Conservation (phyloP, 371 early-diverging fungal species). For the Mortierella sp. region DNA sequence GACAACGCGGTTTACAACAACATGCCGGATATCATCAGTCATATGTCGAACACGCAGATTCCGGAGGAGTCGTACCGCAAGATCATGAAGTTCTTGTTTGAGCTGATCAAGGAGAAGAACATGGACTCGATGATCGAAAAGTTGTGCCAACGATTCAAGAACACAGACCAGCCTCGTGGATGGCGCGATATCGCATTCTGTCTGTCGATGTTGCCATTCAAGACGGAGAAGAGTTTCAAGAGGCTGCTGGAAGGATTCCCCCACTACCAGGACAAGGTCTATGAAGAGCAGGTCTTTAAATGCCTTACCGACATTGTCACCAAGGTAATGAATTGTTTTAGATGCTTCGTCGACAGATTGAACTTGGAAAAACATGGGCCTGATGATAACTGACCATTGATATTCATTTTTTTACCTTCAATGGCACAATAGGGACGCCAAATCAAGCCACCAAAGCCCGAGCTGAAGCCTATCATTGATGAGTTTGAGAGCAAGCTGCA, state of each 20-base stretch:
- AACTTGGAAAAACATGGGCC: no score
- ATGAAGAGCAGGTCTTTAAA: conserved; percentile 86
- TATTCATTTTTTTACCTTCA: conserved; percentile 1
- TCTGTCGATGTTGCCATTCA: conserved; percentile 88
- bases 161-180: conserved; percentile 78
- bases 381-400: no score
- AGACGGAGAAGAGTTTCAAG: conserved; percentile 85
- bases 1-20: conserved; percentile 99
- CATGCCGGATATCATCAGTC: conserved; percentile 96
- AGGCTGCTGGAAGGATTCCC: conserved; percentile 86
- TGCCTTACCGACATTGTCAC: conserved; percentile 84
- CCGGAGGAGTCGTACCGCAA: conserved; percentile 83
- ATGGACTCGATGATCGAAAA: conserved; percentile 95
- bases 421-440: conserved; percentile 64
- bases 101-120: conserved; percentile 95
- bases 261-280: conserved; percentile 89
- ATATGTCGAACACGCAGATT: conserved; percentile 79
- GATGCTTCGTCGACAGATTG: no score
- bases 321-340: conserved; percentile 69
- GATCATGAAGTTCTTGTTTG: conserved; percentile 95
- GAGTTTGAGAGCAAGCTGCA: conserved; percentile 83
- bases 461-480: conserved; percentile 81
- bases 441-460: conserved; percentile 77
- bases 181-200: conserved; percentile 96
- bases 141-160: conserved; percentile 91